Evolutionary conservation across 305 asterid genomes (phyloP), one percentile per base, ranked within the genome.

Genomic region (Andrographis paniculata): DNA sequence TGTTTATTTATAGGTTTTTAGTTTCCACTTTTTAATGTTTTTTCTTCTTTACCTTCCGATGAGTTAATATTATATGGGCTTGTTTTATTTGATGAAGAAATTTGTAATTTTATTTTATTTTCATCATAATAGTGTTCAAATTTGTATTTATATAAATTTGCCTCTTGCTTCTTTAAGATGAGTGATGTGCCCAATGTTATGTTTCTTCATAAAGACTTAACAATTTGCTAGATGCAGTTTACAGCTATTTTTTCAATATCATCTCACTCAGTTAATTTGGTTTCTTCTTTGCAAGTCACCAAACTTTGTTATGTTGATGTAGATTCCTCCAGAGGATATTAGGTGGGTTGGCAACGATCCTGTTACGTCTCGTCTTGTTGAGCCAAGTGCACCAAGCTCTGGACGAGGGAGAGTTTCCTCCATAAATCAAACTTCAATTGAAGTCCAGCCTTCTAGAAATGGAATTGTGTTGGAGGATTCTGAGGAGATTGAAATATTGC

Each of bases 321-420:
- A 87, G 99, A 70, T 92, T 59, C 81, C 73, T 39, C 77, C 77
- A 16, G 86, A 76, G 70, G 93, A 87, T 68, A 81, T 92, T 45
- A 78, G 81, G 58, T 92, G 96, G 96, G 63, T 83, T 58, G 94
- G 87, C 57, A 85, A 74, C 50, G 85, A 84, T 52, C 96, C 96
- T 17, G 85, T 70, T 42, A 58, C 69, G 61, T 64, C 80, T 58
- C 87, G 63, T 55, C 66, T 37, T 23, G 82, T 69, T 46, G 92
- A 69, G 53, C 60, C 59, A 22, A 73, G 63, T 61, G 74, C 60
- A 61, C 74, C 67, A 20, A 63, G 53, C 40, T 56, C 70, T 56
- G 82, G 66, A 62, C 78, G 87, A 64, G 81, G 73, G 55, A 75
- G 84, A 55, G 57, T 60, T 38, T 50, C 74, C 44, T 63, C 73